Percentiles rank a stretch among this genome's conserved stretches.
Conservation (phyloP, 495 filamentous ascomycete genomes). For the Aspergillus conjunctus region DNA sequence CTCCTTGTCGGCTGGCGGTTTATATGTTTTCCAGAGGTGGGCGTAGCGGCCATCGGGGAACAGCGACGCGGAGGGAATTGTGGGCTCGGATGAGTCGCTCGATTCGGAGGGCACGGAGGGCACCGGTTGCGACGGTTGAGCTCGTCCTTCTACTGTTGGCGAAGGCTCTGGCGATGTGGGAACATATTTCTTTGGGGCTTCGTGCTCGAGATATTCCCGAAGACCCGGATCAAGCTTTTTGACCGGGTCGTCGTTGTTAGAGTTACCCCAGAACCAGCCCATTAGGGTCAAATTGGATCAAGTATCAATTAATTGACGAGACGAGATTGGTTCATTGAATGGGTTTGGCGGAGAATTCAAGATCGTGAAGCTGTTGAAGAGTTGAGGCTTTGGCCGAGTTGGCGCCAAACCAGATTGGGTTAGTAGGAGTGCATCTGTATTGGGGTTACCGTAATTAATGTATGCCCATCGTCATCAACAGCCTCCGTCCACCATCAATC, state of each 20-base stretch:
- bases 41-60: constrained; percentile 87
- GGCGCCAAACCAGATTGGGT: constrained; percentile 28
- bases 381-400: not conserved
- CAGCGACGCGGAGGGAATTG: constrained; percentile 59
- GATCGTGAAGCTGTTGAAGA: not conserved
- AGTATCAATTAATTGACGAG: not conserved
- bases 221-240: constrained; percentile 81
- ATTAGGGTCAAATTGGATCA: constrained; percentile 21
- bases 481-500: constrained; percentile 6
- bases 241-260: constrained; percentile 66
- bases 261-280: constrained; percentile 72
- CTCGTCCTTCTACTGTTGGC: constrained; percentile 20
- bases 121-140: constrained; percentile 25
- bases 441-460: constrained; percentile 3
- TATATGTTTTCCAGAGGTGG: constrained; percentile 89
- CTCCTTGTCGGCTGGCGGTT: constrained; percentile 64
- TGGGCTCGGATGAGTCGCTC: constrained; percentile 40
- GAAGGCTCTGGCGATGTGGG: constrained; percentile 32
- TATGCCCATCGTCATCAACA: constrained; percentile 10
- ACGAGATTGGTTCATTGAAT: not conserved
- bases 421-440: not conserved
- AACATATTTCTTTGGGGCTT: constrained; percentile 78
- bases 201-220: constrained; percentile 79
- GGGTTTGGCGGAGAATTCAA: not conserved
- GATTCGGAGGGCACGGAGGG: constrained; percentile 18